Evolutionary conservation across 2,329 filamentous ascomycete genomes (phyloP), one percentile per base, ranked within the genome.

Genomic region (Fusarium decemcellulare): DNA sequence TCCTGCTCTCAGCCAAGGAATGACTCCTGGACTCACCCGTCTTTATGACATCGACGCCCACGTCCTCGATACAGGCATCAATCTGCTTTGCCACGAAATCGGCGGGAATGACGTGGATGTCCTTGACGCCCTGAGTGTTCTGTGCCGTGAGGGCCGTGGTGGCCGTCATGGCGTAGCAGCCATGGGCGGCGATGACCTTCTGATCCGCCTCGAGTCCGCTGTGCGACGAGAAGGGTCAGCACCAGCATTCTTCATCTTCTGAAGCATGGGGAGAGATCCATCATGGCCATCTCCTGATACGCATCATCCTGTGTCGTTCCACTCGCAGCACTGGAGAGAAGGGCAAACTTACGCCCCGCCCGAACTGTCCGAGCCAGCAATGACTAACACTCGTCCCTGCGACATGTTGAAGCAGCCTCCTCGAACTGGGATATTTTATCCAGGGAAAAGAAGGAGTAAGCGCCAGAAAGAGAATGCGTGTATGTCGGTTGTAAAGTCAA

Each of bases 81-180:
- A 98, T 94, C 81, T 97, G 93, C 83, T 93, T 93, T 70, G 85
- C 85, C 27, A 98, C 89, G 79, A 98, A 98, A 6, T 86, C 85
- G 0, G 93, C 84, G 0, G 95, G 95, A 8, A 93, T 88, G 59
- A 92, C 83, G 76, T 97, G 93, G 54, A 98, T 93, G 69, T 87
- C 93, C 66, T 90, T 85, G 14, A 98, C 94, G 6, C 94, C 94
- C 56, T 88, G 86, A 0, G 96, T 99, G 80, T 98, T 97, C 77
- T 98, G 96, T 15, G 94, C 95, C n/a, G 96, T 99, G 76, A 99
- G 84, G 18, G 95, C 95, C 14, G 95, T 97, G 10, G 95, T 98
- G 23, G 95, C 94, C 53, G 95, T 98, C 90, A 98, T 97, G 63
- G 94, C 94, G 85, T 98, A 98, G 82, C 93, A 96, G 63, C 92